phyloP scores from a whole-genome alignment of 345 rosid species.

The Corchorus olitorius region DNA sequence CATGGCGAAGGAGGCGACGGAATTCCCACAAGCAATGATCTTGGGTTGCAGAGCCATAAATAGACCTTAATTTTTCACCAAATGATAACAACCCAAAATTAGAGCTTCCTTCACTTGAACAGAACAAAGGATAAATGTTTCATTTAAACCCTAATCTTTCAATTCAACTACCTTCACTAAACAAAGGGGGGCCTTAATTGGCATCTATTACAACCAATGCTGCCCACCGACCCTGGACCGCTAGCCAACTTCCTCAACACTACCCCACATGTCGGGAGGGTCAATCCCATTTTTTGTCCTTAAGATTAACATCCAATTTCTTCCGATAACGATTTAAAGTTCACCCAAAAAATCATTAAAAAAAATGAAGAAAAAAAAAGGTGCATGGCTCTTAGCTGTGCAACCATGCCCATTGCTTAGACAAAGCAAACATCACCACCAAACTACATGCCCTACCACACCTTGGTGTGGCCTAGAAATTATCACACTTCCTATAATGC shows the following conservation, averaged over 20 bases:
- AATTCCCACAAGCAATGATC: conserved; percentile 95
- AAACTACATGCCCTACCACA: conserved; percentile 25
- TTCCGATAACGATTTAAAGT: neutral
- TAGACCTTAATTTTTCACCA: conserved; percentile 50
- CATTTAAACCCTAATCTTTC: conserved; percentile 6
- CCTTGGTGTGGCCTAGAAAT: conserved; percentile 13
- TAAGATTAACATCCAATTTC: conserved; percentile 6
- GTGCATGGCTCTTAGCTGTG: conserved; percentile 28
- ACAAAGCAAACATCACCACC: conserved; percentile 10
- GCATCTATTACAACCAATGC: conserved; percentile 25
- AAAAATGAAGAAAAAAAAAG: neutral
- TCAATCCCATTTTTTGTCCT: conserved; percentile 10
- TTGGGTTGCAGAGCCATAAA: conserved; percentile 99
- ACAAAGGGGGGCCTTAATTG: conserved; percentile 13
- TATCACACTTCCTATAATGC: neutral
- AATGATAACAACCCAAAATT: neutral
- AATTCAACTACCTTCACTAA: conserved; percentile 17
- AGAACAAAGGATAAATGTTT: neutral
- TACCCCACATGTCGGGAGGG: conserved; percentile 45
- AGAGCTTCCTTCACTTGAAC: neutral
- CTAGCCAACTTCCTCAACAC: conserved; percentile 8
- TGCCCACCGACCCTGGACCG: conserved; percentile 30
- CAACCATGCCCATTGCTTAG: conserved; percentile 11
- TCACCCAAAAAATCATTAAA: conserved; percentile 7
- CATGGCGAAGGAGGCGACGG: conserved; percentile 83